A percentile compares a stretch with the other conserved stretches of the same genome.
These are phyloP conservation scores for Raphanus hybrid DNA, from an alignment of 441 rosid species.

Conservation along the genomic window DNA sequence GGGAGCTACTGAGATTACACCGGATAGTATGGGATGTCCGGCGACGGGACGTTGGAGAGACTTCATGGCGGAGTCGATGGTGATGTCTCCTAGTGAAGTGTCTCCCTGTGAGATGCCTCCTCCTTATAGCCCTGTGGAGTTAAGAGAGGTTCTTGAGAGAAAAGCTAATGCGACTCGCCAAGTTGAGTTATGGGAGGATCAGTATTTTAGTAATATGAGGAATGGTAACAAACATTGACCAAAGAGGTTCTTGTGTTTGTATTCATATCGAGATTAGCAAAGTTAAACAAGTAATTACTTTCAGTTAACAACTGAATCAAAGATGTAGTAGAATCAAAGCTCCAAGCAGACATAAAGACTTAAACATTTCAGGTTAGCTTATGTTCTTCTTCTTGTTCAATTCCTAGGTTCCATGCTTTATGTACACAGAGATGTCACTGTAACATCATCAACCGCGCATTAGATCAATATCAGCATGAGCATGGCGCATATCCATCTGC, in stretches of 20 bases:
- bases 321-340: neutral
- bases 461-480: constrained; percentile 76
- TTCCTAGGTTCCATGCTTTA: constrained; percentile 20
- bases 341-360: neutral
- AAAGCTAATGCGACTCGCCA: constrained; percentile 49
- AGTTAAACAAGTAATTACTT: neutral
- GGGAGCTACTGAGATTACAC: constrained; percentile 52
- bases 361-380: constrained; percentile 40
- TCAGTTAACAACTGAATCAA: neutral
- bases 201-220: constrained; percentile 46
- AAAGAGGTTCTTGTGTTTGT: constrained; percentile 2
- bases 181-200: constrained; percentile 66
- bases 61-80: constrained; percentile 71
- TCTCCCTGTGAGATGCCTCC: constrained; percentile 66
- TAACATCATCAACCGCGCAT: constrained; percentile 68
- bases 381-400: constrained; percentile 14
- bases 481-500: constrained; percentile 63
- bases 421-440: constrained; percentile 5
- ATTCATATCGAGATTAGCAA: constrained; percentile 13
- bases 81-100: constrained; percentile 48
- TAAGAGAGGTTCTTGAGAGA: constrained; percentile 45
- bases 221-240: constrained; percentile 32
- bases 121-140: constrained; percentile 48
- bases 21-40: constrained; percentile 55
- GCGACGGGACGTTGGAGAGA: constrained; percentile 47